Conservation (phyloP, 2,329 filamentous ascomycete genomes). For the Curvularia eragrostidis region DNA sequence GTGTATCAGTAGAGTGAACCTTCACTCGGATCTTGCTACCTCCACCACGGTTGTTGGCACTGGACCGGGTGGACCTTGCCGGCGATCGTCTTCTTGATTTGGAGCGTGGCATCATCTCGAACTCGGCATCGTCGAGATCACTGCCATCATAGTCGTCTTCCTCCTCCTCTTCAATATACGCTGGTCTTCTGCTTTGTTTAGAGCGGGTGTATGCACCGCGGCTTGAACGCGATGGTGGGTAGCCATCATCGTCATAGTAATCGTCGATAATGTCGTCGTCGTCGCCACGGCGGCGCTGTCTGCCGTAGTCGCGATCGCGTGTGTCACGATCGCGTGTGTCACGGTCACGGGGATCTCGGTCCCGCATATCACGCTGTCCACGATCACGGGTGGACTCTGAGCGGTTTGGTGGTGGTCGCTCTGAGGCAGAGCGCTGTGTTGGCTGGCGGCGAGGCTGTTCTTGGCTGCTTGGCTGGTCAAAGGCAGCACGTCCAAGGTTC, state of each 20-base stretch:
- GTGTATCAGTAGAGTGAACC: constrained; percentile 83
- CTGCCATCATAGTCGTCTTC: constrained; percentile 75
- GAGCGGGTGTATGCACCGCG: constrained; percentile 39
- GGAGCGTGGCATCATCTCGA: constrained; percentile 73
- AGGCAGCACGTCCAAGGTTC: constrained; percentile 58
- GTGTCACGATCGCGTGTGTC: constrained; percentile 24
- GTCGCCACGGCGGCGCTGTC: constrained; percentile 44
- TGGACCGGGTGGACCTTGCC: constrained; percentile 48
- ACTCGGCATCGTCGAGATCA: constrained; percentile 76
- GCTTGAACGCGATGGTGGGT: constrained; percentile 51
- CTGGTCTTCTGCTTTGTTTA: constrained; percentile 54
- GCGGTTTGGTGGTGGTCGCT: constrained; percentile 51
- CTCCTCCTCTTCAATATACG: constrained; percentile 82
- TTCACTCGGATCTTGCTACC: constrained; percentile 85
- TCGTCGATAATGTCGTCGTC: constrained; percentile 62
- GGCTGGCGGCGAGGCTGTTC: constrained; percentile 46
- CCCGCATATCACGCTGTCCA: constrained; percentile 16
- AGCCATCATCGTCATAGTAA: constrained; percentile 71
- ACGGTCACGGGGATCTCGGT: constrained; percentile 14
- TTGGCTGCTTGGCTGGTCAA: constrained; percentile 48
- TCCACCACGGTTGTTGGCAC: constrained; percentile 58
- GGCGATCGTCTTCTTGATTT: constrained; percentile 51
- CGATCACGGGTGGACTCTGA: constrained; percentile 45
- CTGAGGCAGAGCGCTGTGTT: constrained; percentile 53
- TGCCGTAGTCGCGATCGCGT: constrained; percentile 23